Percentiles rank a stretch among this genome's conserved stretches.
Evolutionary conservation across 2,329 filamentous ascomycete genomes (phyloP).

Genomic region (Trichoderma sp.): DNA sequence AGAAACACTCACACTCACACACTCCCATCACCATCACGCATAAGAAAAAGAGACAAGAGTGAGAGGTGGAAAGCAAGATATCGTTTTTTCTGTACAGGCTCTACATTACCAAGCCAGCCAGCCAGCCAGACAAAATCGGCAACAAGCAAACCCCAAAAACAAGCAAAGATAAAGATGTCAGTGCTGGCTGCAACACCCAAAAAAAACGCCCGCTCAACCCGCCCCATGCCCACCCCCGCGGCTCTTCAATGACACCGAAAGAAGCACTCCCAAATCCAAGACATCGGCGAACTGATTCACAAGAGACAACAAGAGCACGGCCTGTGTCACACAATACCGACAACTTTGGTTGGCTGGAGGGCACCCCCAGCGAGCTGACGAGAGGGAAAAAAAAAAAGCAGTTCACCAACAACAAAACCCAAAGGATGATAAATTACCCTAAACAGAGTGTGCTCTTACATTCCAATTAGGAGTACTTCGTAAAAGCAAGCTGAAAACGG

Average conservation of each 20-base stretch:
- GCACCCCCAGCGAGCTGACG: not conserved
- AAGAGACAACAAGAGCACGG: not conserved
- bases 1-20: not conserved
- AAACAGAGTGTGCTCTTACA: not conserved
- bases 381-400: not conserved
- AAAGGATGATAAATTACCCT: not conserved
- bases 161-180: not conserved
- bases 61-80: not conserved
- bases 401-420: not conserved
- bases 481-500: not conserved
- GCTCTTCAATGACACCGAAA: not conserved
- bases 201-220: not conserved
- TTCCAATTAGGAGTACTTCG: not conserved
- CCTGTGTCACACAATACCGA: not conserved
- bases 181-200: not conserved
- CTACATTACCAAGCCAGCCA: not conserved
- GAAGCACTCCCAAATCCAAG: not conserved
- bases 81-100: not conserved
- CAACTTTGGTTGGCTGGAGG: not conserved
- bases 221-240: not conserved
- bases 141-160: not conserved
- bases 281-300: slow-evolving; percentile 6
- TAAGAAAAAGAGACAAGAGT: not conserved
- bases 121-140: not conserved
- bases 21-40: not conserved